Base-by-base conservation (phyloP, 1,139 yeast genomes). In the Kodamaea fungicola region DNA sequence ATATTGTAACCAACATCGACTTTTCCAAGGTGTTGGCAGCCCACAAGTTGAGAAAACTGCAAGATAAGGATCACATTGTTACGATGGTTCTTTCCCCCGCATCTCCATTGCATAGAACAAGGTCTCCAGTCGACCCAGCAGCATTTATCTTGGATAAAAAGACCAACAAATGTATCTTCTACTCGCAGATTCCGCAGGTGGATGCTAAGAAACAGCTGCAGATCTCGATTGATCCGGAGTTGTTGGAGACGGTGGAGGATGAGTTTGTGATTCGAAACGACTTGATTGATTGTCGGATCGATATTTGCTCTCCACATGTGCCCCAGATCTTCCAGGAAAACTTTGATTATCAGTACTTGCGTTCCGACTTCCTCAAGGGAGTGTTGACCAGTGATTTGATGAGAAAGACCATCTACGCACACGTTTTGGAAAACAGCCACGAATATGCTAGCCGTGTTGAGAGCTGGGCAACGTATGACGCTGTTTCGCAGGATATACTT, bases 301-400 rank as follows among this genome's bases (percentile, higher is more conserved):
- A 92, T 63, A 88, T 92, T 43, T 92, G 99, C 61, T 74, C 97
- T 6, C 90, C 95, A 2, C 90, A 84, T 49, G 96, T 94, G 22
- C 97, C 97, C 1, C 95, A 95, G 21, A 80, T 92, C 43, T 92
- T 90, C 64, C 95, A 88, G 50, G 99, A 92, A 55, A 90, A 92
- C 59, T 92, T 92, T 52, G 99, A 92, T 63, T 92, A 90, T 59
- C 96, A 90, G 58, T 69, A 78, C 41, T 70, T 92, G 46, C 76
- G 99, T 61, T 71, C 75, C 31, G 98, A 92, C 62, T 92, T 92
- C 55, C 85, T 92, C 23, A 83, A 79, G 50, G 97, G 97, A 37
- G 94, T 92, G 23, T 71, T 94, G 42, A 83, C 95, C 9, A 84
- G 95, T 35, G 99, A 92, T 61, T 74, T 92, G 49, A 69, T 92